Evolutionary conservation across 345 rosid genomes (phyloP).

Genomic region (Camelina hispida): DNA sequence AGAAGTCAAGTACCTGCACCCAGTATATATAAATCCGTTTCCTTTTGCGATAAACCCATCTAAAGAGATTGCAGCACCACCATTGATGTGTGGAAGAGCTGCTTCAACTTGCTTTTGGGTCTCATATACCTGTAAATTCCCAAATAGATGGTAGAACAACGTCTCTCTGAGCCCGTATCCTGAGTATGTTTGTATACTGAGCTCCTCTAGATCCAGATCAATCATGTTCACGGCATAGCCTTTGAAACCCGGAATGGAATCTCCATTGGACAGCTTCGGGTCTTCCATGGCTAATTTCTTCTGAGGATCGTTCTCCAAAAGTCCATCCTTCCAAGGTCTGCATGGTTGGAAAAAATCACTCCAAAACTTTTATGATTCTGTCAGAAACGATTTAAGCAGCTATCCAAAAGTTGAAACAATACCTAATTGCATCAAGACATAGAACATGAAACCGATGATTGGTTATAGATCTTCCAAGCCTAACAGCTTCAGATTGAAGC

Average conservation of each 20-base stretch:
- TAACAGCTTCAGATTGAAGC: constrained; percentile 53
- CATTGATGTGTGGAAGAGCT: constrained; percentile 49
- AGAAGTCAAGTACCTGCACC: constrained; percentile 52
- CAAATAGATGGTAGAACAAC: constrained; percentile 54
- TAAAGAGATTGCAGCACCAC: constrained; percentile 56
- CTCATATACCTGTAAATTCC: constrained; percentile 62
- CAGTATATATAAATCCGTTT: constrained; percentile 52
- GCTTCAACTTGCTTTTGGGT: constrained; percentile 49
- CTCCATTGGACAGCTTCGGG: constrained; percentile 52
- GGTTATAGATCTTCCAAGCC: constrained; percentile 47
- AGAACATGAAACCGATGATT: constrained; percentile 56
- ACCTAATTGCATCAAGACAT: constrained; percentile 66
- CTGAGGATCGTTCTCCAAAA: constrained; percentile 47
- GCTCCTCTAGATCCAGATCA: constrained; percentile 39
- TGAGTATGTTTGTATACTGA: constrained; percentile 24
- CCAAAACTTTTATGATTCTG: not conserved
- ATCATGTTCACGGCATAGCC: constrained; percentile 79
- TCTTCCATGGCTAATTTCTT: constrained; percentile 52
- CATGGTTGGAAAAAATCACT: not conserved
- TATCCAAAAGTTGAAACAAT: not conserved
- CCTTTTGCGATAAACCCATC: constrained; percentile 65
- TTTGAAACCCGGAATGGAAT: constrained; percentile 53
- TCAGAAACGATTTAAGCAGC: not conserved
- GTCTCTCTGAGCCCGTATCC: constrained; percentile 69
- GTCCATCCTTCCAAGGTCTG: constrained; percentile 47